Evolutionary conservation across 805 yeast species (phyloP), one percentile per base, ranked within the genome.

Genomic region (Metschnikowia santaceciliae): DNA sequence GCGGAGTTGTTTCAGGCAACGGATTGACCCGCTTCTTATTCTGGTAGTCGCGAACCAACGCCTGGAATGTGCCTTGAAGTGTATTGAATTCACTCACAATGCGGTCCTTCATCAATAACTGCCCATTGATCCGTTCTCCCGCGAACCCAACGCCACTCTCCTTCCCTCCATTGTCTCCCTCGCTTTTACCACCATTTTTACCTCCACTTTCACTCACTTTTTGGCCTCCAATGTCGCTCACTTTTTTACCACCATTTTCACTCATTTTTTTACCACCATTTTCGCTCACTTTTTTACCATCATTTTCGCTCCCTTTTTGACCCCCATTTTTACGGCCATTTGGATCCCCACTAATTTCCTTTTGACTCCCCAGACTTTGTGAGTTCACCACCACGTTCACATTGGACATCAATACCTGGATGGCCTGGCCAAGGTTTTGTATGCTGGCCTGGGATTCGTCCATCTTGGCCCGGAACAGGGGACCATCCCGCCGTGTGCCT

Each of bases 11-110:
- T 34, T 44, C 47, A 15, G 40, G 39, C 8, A 65, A 47, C 1
- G 63, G 68, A 38, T 54, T 48, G 1, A 59, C 46, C 30, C 66
- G 69, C 42, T 78, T 74, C 56, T 76, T 76, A 44, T 78, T 86
- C 19, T 71, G 69, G 55, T 83, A 84, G 6, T 70, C 63, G 32
- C 79, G 66, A 54, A 75, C 70, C 11, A 79, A 57, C 20, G 61
- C 55, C 64, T 74, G 64, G 70, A 82, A 61, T 67, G 77, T 68
- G 23, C 51, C 55, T 54, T 78, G 76, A 19, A 86, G 72, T 17
- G 74, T 76, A 32, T 71, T 71, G 57, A 80, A 82, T 63, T 88
- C 92, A 20, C 71, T 72, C 14, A 72, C 69, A 17, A 88, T 64
- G 51, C 86, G 77, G 19, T 80, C 80, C 55, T 75, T 76, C 7